Evolutionary conservation across 2,329 filamentous ascomycete genomes (phyloP).

Genomic region (Penicillium griseofulvum): DNA sequence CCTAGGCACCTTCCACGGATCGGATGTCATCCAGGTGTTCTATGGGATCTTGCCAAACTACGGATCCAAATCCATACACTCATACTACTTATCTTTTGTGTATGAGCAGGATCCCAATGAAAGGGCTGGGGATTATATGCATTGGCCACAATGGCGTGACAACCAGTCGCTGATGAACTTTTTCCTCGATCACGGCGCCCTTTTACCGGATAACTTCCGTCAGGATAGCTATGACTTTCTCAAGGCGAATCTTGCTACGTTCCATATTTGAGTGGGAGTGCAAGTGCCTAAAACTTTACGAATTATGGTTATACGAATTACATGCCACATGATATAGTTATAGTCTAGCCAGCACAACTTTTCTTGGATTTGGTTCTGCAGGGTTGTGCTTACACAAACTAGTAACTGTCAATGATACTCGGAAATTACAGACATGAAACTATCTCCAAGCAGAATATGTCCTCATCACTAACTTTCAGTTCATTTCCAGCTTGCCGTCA

Average conservation of each 20-base stretch:
- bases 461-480: background rate
- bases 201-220: conserved; percentile 53
- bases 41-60: conserved; percentile 63
- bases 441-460: background rate
- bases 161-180: conserved; percentile 54
- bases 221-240: conserved; percentile 46
- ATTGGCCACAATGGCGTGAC: conserved; percentile 57
- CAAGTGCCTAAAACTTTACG: background rate
- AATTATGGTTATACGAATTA: background rate
- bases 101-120: conserved; percentile 69
- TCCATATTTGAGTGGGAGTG: conserved; percentile 23
- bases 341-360: background rate
- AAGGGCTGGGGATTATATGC: conserved; percentile 41
- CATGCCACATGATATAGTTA: background rate
- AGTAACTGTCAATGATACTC: background rate
- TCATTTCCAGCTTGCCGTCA: conserved; percentile 42
- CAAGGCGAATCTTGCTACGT: conserved; percentile 17
- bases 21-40: conserved; percentile 68
- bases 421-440: too few relatives aligned
- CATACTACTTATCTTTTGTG: conserved; percentile 72
- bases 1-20: conserved; percentile 72
- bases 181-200: conserved; percentile 33
- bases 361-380: background rate
- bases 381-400: background rate
- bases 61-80: conserved; percentile 58